Conservation (phyloP, 495 filamentous ascomycete genomes). For the Talaromyces borbonicus region DNA sequence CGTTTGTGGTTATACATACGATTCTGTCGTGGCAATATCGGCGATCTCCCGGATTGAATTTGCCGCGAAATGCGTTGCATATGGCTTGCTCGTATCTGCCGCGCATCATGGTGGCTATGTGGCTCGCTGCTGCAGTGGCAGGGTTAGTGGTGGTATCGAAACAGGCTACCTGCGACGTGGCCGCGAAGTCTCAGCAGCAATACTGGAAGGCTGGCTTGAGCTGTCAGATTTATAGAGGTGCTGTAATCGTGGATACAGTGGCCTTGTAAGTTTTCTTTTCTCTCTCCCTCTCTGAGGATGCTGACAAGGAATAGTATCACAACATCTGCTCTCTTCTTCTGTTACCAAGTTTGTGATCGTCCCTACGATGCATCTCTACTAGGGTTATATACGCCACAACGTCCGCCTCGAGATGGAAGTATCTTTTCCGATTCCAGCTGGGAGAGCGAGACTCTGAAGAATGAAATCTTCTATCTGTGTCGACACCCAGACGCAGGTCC, state of each 20-base stretch:
- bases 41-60: constrained; percentile 25
- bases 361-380: constrained; percentile 34
- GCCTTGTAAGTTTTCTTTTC: constrained; percentile 25
- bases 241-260: constrained; percentile 26
- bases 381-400: constrained; percentile 24
- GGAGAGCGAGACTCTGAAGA: constrained; percentile 34
- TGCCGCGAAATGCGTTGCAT: constrained; percentile 26
- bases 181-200: constrained; percentile 13
- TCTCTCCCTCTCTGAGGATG: background rate
- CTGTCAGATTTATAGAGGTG: constrained; percentile 31
- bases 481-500: constrained; percentile 28
- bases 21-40: constrained; percentile 38
- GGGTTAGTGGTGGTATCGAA: constrained; percentile 34
- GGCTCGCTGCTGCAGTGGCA: constrained; percentile 32
- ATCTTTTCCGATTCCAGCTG: constrained; percentile 30
- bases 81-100: constrained; percentile 31
- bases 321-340: constrained; percentile 32
- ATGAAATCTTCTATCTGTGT: constrained; percentile 32
- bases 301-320: constrained; percentile 20
- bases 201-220: constrained; percentile 34
- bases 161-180: constrained; percentile 28
- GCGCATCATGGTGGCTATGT: constrained; percentile 27
- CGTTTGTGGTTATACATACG: constrained; percentile 31
- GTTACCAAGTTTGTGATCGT: constrained; percentile 30
- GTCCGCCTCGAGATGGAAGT: constrained; percentile 20